Base-by-base conservation (phyloP, 495 filamentous ascomycete genomes). In the Alectoria sarmentosa region DNA sequence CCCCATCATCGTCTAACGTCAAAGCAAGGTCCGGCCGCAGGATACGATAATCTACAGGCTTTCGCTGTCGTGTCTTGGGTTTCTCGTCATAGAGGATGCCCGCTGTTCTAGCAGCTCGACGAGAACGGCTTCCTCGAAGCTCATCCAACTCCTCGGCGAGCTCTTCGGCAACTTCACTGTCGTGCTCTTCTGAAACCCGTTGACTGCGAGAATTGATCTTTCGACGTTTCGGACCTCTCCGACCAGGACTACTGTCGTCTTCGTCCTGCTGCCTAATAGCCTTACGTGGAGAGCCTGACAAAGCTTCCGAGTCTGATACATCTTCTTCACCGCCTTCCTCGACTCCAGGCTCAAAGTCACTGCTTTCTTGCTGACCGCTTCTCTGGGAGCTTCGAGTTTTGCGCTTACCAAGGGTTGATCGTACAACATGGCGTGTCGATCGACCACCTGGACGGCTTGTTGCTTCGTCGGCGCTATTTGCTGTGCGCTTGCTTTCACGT, bases 341-440 rank as follows among this genome's bases (percentile, higher is more conserved):
- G 58, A 86, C 84, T 11, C 82, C 82, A 11, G 91, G 91, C 69
- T 96, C 90, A 70, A 96, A 96, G 67, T 96, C 92, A 72, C 90
- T 94, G 69, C 88, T 90, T 21, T 88, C 88, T 64, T 92, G 86
- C 48, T 80, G 73, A 9, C 73, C 65, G 34, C 80, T 83, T 59
- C 82, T 83, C 71, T 88, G 80, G 34, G 78, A 80, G 61, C 71
- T 75, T 60, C 75, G 76, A 32, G 76, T 60, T 38, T 71, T 76
- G 64, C 78, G 80, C 67, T 81, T 80, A 30, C 75, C 73, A 60
- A 72, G 67, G 11, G 68, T 65, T 49, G 74, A 75, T 62, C 80
- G 79, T 63, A 79, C 73, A 62, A 75, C 74, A 49, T 76, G 74
- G 46, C 83, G 80, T 30, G 75, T 80, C 2, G 82, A 72, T 26